Base-by-base conservation (phyloP, 352 stramenopile genomes). In the Pelagophyceae sp. region DNA sequence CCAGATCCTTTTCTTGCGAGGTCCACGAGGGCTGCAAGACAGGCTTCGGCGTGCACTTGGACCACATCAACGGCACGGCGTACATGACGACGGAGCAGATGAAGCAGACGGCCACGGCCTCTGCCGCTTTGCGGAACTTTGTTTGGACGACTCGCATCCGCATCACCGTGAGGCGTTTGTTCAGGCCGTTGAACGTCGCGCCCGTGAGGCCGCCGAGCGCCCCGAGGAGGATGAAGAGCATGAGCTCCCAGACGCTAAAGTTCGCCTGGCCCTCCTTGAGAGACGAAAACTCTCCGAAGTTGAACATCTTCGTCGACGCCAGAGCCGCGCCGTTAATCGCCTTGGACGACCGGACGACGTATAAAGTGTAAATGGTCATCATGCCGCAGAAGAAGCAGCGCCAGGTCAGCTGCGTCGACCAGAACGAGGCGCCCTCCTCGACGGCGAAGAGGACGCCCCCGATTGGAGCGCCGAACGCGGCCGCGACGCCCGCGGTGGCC, bases 391-490 rank as follows among this genome's bases (percentile, higher is more conserved):
- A 97, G 80, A 98, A 96, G n/a, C 89, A 92, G 29, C 93, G 86
- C 94, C 94, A 98, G n/a, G 94, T 98, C 35, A 98, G 86, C 64
- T 91, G 94, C 72, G 96, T 93, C 72, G 92, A 89, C 94, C 94
- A 98, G 82, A 97, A 98, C 25, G 91, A 97, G 5, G 94, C 92
- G 33, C 93, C 94, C 85, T 98, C 95, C 82, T 98, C 95, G 1
- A 98, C 79, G 0, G 92, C 89, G 79, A 98, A 98, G 25, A 98
- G 76, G 51, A 98, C 94, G 38, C 95, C 95, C 63, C 95, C 95
- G 69, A 98, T 97, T 0, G 95, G 95, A 20, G 95, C 93, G 3
- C 90, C 91, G 78, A 98, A 98, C 1, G 95, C 95, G 0, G 94
- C 92, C 3, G 93, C 95, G 0, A 98, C 95, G 78, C 95, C 95